Evolutionary conservation across 1,284 basidiomycete species (phyloP), one percentile per base, ranked within the genome.

Genomic region (Phylloboletellus chloephorus): DNA sequence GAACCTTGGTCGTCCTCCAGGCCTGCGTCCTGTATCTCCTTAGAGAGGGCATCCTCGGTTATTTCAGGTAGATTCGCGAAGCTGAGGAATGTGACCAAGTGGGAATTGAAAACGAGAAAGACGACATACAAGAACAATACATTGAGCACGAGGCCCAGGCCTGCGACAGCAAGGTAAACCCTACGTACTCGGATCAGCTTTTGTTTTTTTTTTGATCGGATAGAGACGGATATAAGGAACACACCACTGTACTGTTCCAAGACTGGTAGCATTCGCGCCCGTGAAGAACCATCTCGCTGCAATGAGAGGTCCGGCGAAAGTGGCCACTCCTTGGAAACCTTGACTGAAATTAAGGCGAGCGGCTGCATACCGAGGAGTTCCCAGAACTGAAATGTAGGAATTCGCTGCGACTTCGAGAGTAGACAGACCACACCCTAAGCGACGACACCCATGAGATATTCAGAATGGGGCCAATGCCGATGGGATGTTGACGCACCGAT

Each of bases 341-440:
- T 90, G 88, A 39, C 82, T 84, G 57, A 89, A 83, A 57, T 88
- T 87, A 25, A 91, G 72, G 31, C 87, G 76, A 57, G 83, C 80
- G 7, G 84, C 82, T 36, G 87, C 86, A 56, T 82, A 78, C 52
- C 78, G 77, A 17, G 80, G 76, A 5, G 71, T 68, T 26, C 82
- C 82, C 38, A 85, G 66, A 15, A 81, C 76, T 5, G 84, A 66
- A 46, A 90, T 82, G 67, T 90, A 90, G 12, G 81, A 84, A 66
- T 88, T 89, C 43, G 87, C 88, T 0, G 81, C 78, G 16, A 85
- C 80, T 57, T 84, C 79, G 25, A 84, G 66, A 22, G 78, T 76
- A 7, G 76, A 72, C 4, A 87, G 69, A 21, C 88, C 88, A 54
- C 84, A 88, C 0, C 82, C 85, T 70, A 28, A 9, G 25, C 30